Evolutionary conservation across 208 protist species (phyloP).

Genomic region (Crithidia sp.): DNA sequence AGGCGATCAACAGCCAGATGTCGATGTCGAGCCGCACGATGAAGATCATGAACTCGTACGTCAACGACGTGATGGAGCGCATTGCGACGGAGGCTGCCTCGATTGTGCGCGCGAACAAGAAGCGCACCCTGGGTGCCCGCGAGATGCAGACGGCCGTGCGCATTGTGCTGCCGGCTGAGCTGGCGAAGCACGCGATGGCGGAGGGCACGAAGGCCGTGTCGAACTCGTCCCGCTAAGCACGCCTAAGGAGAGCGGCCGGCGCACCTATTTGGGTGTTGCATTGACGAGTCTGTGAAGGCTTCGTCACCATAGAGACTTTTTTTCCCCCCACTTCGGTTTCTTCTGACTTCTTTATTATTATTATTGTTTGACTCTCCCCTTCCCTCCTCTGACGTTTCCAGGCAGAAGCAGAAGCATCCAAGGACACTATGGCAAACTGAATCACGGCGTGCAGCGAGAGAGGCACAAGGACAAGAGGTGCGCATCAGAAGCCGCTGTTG

Average conservation of each 20-base stretch:
- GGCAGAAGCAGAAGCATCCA: slow-evolving; percentile 2
- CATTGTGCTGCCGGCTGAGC: slow-evolving; percentile 96
- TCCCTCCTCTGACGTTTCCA: slow-evolving; percentile 15
- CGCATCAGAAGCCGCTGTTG: no score
- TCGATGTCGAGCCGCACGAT: slow-evolving; percentile 96
- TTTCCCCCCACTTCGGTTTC: background rate
- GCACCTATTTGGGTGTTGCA: no score
- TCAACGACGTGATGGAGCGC: slow-evolving; percentile 98
- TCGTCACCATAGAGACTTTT: slow-evolving; percentile 13
- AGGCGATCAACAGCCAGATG: slow-evolving; percentile 96
- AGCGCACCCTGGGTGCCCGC: slow-evolving; percentile 93
- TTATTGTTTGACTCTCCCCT: background rate
- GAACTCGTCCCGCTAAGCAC: slow-evolving; percentile 59
- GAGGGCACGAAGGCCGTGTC: slow-evolving; percentile 98
- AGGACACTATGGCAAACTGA: background rate
- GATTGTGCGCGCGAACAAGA: slow-evolving; percentile 96
- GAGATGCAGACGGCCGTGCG: slow-evolving; percentile 97
- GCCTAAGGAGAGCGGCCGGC: no score
- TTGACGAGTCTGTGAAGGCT: background rate
- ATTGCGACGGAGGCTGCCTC: slow-evolving; percentile 94
- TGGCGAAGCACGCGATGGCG: slow-evolving; percentile 98
- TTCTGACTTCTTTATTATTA: background rate
- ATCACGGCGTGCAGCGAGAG: background rate
- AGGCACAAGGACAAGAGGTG: background rate
- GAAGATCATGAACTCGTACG: slow-evolving; percentile 98